Base-by-base conservation (phyloP, 2,329 filamentous ascomycete genomes). In the Colletotrichum horii region DNA sequence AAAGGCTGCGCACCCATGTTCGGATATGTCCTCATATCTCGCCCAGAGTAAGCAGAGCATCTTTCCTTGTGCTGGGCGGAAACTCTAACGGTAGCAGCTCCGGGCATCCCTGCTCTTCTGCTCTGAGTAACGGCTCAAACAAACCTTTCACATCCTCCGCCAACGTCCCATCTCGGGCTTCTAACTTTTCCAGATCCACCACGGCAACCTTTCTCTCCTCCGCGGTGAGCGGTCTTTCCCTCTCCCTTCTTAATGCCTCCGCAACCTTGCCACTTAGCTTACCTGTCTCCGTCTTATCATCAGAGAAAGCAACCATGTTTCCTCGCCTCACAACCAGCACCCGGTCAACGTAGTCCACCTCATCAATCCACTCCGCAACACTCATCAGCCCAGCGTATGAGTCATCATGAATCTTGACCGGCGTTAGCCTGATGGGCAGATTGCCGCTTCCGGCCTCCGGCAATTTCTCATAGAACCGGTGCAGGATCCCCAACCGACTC, bases 341-440 rank as follows among this genome's bases (percentile, higher is more conserved):
- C 75, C 83, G 80, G 30, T 87, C 83, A 4, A 81, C 79, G 5
- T 73, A 79, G 14, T 67, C 77, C 14, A 76, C 77, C 30, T 69
- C 77, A 64, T 88, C 86, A 22, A 87, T 78, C 71, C 84, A 86
- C 30, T 69, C 75, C 3, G 86, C 86, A 4, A 83, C 84, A 8
- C 80, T 77, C 16, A 82, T 70, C 19, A 89, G 68, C 3, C 87
- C 87, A 4, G 56, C 78, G 58, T 85, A 88, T 30, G 86, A 87
- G 72, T 87, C 87, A 66, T 88, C 85, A 67, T 89, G 87, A n/a
- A 89, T 84, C 73, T 76, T 80, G 19, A 79, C 79, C 6, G 87
- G 87, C 52, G 87, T 89, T 52, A 89, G 77, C 12, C 87, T 80
- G 8, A 83, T 77, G 2, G 86, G 86, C 55, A 89, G 61, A 3